These are phyloP conservation scores for Backusella circina DNA, from an alignment of 192 early-diverging fungal species.

Conservation along the genomic window DNA sequence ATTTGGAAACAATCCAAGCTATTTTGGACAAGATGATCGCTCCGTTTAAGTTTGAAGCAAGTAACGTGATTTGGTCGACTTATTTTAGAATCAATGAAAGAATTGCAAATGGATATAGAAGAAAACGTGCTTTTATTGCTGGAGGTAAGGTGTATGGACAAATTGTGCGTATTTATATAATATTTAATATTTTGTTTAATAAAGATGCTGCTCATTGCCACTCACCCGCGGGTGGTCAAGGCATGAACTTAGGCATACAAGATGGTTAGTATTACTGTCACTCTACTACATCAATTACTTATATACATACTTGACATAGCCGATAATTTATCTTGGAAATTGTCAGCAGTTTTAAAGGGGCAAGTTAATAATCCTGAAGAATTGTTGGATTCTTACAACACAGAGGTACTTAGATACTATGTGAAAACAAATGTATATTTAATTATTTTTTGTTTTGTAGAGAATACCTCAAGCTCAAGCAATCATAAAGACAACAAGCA, in stretches of 20 bases:
- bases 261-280: conserved; percentile 24
- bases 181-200: neutral
- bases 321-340: conserved; percentile 47
- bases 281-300: neutral
- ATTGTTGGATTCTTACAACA: conserved; percentile 34
- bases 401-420: conserved; percentile 20
- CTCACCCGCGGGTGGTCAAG: conserved; percentile 34
- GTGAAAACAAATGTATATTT: neutral
- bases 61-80: conserved; percentile 13
- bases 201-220: conserved; percentile 38
- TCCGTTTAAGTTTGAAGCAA: neutral
- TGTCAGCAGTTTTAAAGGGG: conserved; percentile 36
- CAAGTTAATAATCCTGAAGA: conserved; percentile 14
- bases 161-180: neutral
- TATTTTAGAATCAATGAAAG: conserved; percentile 34
- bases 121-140: conserved; percentile 17
- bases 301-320: conserved; percentile 13
- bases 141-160: conserved; percentile 17
- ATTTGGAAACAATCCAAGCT: conserved; percentile 8
- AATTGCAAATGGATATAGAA: conserved; percentile 29
- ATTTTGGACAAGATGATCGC: neutral
- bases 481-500: neutral
- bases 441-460: neutral
- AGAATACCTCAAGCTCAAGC: neutral
- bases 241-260: conserved; percentile 43